Conservation (phyloP, 768 basidiomycete species). For the Tricholomella constricta region DNA sequence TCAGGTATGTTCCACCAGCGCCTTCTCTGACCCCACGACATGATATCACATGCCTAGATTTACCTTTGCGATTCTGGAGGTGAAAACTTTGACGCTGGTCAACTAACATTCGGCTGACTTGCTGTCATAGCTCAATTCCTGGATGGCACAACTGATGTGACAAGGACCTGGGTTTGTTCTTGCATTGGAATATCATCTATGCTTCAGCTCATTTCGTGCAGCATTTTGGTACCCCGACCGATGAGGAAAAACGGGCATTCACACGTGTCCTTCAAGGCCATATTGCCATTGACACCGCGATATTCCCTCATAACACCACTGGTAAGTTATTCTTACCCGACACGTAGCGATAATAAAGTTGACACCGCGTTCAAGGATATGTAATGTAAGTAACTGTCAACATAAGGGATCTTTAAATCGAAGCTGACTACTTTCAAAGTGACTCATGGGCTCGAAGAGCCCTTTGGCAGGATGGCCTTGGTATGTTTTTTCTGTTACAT, state of each 20-base stretch:
- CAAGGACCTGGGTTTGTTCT: constrained; percentile 74
- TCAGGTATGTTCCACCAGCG: constrained; percentile 43
- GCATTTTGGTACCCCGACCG: constrained; percentile 88
- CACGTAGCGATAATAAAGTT: not conserved
- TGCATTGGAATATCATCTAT: not conserved
- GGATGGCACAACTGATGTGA: constrained; percentile 96
- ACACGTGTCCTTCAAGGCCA: constrained; percentile 92
- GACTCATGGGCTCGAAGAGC: constrained; percentile 80
- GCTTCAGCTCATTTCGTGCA: constrained; percentile 26
- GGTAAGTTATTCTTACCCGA: constrained; percentile 40
- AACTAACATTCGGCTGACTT: not conserved
- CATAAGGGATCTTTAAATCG: not conserved
- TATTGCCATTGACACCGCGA: constrained; percentile 81
- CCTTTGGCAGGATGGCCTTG: constrained; percentile 87
- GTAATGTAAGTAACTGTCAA: constrained; percentile 43
- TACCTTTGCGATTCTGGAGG: constrained; percentile 82
- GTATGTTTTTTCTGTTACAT: constrained; percentile 37
- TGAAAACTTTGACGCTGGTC: constrained; percentile 18
- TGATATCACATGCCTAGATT: constrained; percentile 29
- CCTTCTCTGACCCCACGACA: not conserved
- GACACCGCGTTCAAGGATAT: constrained; percentile 41
- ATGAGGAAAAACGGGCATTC: constrained; percentile 83
- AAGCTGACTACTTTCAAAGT: constrained; percentile 36
- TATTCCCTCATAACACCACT: constrained; percentile 83
- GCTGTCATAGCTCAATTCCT: constrained; percentile 27